Evolutionary conservation across 108 stramenopile genomes (phyloP).

Genomic region (Pseudonitzschia delicatissima): DNA sequence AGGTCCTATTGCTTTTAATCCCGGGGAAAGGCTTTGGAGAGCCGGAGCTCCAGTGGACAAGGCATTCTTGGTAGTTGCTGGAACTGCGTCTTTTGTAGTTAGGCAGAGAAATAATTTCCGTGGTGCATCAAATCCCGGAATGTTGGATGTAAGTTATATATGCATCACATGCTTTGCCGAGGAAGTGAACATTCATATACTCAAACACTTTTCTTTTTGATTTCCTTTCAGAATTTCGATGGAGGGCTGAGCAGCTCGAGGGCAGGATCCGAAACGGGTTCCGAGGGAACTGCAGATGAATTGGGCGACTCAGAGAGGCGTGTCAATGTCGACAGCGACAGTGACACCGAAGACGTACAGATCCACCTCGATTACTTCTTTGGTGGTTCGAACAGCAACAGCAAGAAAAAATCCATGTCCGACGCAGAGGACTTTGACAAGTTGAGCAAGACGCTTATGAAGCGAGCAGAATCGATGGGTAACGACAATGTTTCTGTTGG

Average conservation of each 20-base stretch:
- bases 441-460: constrained; percentile 56
- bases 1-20: constrained; percentile 63
- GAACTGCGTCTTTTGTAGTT: constrained; percentile 78
- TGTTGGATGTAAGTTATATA: constrained; percentile 4
- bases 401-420: constrained; percentile 15
- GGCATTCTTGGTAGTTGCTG: constrained; percentile 77
- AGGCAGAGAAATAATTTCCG: constrained; percentile 55
- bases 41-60: constrained; percentile 73
- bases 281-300: constrained; percentile 36
- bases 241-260: neutral
- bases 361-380: constrained; percentile 45
- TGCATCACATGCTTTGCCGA: constrained; percentile 3
- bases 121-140: constrained; percentile 6
- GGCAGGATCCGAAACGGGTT: constrained; percentile 16
- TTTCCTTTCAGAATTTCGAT: constrained; percentile 14
- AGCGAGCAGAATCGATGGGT: constrained; percentile 46
- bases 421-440: constrained; percentile 56
- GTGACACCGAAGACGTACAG: constrained; percentile 19
- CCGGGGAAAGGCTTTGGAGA: constrained; percentile 80
- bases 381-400: constrained; percentile 15
- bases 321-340: constrained; percentile 30
- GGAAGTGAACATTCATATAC: neutral
- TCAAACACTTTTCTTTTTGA: constrained; percentile 5
- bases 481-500: constrained; percentile 22
- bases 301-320: no score